Base-by-base conservation (phyloP, 768 basidiomycete genomes). In the Amanita muscaria region DNA sequence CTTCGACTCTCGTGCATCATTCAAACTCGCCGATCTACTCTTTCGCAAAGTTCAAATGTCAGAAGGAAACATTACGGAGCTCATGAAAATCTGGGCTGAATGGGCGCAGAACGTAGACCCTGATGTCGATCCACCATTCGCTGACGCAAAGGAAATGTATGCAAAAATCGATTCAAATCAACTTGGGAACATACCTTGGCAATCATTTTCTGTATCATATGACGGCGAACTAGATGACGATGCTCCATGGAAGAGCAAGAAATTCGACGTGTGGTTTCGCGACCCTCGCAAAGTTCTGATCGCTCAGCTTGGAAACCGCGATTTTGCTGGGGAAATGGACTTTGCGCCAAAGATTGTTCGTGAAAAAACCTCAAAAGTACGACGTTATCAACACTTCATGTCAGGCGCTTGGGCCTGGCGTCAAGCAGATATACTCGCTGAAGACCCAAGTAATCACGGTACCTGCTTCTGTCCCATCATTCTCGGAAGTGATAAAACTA, bases 341-440 rank as follows among this genome's bases (percentile, higher is more conserved):
- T 44, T 65, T 72, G 0, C 54, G 46, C 1, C 50, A 61, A n/a
- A 60, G 65, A 8, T 65, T 71, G 43, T 56, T 52, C 34, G 51
- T 12, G 22, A n/a, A n/a, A n/a, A n/a, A n/a, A n/a, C n/a, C n/a
- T 30, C 41, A 19, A 60, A 56, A 0, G 51, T 57, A n/a, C 49
- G 60, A 0, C 56, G 51, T 3, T 67, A 53, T 42, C 34, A 30
- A 2, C 54, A 71, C 51, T 51, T 73, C n/a, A 69, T 71, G 65
- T 68, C 66, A 0, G 70, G 64, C 3, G 55, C 65, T 22, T 72
- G 59, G 53, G 64, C 63, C 2, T 72, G 65, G 66, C 40, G 52
- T 5, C 67, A 74, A 39, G 62, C 60, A 3, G 56, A 63, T 43
- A 50, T 39, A 11, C 44, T 66, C 48, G 50, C 54, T 11, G 7